phyloP scores from a whole-genome alignment of 805 yeast species.

The Starmerella vitae region DNA sequence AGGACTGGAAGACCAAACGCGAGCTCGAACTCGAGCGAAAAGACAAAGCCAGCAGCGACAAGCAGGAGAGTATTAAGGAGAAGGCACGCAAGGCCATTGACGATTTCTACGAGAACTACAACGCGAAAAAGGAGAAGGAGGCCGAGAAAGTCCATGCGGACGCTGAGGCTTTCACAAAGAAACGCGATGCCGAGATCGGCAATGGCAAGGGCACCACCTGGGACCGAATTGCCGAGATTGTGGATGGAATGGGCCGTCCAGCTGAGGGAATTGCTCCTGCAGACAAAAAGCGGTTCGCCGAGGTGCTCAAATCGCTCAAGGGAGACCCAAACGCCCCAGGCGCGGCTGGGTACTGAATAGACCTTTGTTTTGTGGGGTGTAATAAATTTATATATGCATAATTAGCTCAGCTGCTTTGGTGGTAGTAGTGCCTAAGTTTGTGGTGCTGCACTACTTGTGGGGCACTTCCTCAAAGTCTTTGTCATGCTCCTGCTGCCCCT shows the following conservation, averaged over 20 bases:
- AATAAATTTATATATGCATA: too few relatives aligned
- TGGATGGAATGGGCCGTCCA: slow-evolving; percentile 31
- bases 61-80: slow-evolving; percentile 50
- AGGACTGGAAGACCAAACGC: slow-evolving; percentile 73
- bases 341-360: slow-evolving; percentile 54
- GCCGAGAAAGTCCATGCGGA: slow-evolving; percentile 50
- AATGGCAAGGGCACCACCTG: slow-evolving; percentile 36
- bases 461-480: background rate
- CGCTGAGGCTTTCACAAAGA: slow-evolving; percentile 54
- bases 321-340: slow-evolving; percentile 66
- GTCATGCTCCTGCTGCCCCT: background rate
- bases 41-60: slow-evolving; percentile 55
- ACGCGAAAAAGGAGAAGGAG: slow-evolving; percentile 62
- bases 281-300: slow-evolving; percentile 60
- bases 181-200: slow-evolving; percentile 46
- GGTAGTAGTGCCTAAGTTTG: too few relatives aligned
- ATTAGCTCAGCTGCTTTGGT: too few relatives aligned
- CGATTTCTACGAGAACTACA: slow-evolving; percentile 84
- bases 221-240: slow-evolving; percentile 45
- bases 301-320: slow-evolving; percentile 48
- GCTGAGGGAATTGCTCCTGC: slow-evolving; percentile 35
- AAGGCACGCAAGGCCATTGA: slow-evolving; percentile 76
- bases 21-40: slow-evolving; percentile 65
- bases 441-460: too few relatives aligned
- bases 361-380: too few relatives aligned